These are phyloP conservation scores for Sonneratia alba DNA, from an alignment of 345 rosid genomes.

Conservation along the genomic window DNA sequence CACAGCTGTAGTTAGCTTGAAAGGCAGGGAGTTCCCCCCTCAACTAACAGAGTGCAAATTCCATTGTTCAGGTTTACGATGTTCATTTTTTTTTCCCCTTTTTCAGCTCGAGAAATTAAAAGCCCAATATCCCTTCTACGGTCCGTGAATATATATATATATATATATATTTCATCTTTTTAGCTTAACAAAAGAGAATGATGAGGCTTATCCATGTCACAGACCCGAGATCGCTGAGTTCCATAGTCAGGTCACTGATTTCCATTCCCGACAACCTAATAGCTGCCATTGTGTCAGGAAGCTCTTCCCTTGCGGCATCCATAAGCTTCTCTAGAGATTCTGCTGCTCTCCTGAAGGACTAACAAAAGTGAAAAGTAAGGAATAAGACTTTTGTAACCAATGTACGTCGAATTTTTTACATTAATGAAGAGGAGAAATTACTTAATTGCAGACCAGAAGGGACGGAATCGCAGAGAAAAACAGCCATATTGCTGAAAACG, in stretches of 20 bases:
- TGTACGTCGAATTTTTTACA: not conserved
- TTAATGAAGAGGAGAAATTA: not conserved
- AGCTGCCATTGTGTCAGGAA: slow-evolving; percentile 93
- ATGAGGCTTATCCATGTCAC: slow-evolving; percentile 6
- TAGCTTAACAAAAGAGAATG: not conserved
- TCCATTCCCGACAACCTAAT: slow-evolving; percentile 87
- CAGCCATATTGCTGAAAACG: slow-evolving; percentile 74
- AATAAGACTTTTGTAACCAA: not conserved
- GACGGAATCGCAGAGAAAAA: slow-evolving; percentile 83
- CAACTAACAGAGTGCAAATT: not conserved
- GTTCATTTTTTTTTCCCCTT: not conserved
- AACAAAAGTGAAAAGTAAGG: not conserved
- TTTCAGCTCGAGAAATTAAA: not conserved
- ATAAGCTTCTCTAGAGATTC: slow-evolving; percentile 77
- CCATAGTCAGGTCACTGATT: slow-evolving; percentile 84
- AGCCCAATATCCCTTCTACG: not conserved
- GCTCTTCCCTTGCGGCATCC: slow-evolving; percentile 83
- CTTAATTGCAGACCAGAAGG: slow-evolving; percentile 45
- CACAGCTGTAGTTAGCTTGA: not conserved
- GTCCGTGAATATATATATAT: not conserved
- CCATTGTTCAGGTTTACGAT: not conserved
- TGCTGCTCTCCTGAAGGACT: slow-evolving; percentile 85
- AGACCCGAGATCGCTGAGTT: slow-evolving; percentile 85
- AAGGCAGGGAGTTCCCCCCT: not conserved
- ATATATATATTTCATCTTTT: too few relatives aligned